These are phyloP conservation scores for Sicyos edulis DNA, from an alignment of 306 rosid genomes.

Conservation along the genomic window DNA sequence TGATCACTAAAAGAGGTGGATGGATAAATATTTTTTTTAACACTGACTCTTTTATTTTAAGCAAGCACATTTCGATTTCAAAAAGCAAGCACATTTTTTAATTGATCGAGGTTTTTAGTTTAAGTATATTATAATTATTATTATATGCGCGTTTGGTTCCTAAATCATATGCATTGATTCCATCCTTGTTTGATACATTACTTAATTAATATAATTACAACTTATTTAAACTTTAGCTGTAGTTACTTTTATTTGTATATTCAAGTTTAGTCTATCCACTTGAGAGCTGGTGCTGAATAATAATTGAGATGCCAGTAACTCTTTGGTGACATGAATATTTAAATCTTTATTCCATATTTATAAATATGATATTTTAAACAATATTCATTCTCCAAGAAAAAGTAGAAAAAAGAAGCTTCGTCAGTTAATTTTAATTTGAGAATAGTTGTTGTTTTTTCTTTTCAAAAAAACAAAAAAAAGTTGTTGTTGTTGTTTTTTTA, in stretches of 20 bases:
- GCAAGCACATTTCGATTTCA: neutral
- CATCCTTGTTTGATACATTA: slow-evolving; percentile 2
- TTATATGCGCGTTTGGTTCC: neutral
- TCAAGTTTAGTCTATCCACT: neutral
- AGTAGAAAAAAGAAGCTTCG: too few species aligned
- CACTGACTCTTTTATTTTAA: neutral
- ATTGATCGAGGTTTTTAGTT: neutral
- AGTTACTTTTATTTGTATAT: too few species aligned
- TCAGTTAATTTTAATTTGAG: too few species aligned
- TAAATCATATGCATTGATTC: slow-evolving; percentile 8
- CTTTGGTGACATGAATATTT: too few species aligned
- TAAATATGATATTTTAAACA: too few species aligned
- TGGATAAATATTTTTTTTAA: neutral
- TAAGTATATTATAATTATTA: neutral
- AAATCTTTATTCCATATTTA: too few species aligned
- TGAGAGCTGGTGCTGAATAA: neutral
- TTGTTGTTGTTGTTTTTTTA: too few species aligned
- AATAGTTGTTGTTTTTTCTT: too few species aligned
- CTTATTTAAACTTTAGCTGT: neutral
- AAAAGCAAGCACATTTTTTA: neutral
- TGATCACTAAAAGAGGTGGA: neutral
- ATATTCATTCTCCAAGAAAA: too few species aligned
- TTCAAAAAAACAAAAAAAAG: too few species aligned
- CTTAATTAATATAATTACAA: neutral
- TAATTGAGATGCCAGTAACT: too few species aligned